A percentile compares a stretch with the other conserved stretches of the same genome.
Evolutionary conservation across 2,329 filamentous ascomycete species (phyloP).

Genomic region (Fusarium compactum): DNA sequence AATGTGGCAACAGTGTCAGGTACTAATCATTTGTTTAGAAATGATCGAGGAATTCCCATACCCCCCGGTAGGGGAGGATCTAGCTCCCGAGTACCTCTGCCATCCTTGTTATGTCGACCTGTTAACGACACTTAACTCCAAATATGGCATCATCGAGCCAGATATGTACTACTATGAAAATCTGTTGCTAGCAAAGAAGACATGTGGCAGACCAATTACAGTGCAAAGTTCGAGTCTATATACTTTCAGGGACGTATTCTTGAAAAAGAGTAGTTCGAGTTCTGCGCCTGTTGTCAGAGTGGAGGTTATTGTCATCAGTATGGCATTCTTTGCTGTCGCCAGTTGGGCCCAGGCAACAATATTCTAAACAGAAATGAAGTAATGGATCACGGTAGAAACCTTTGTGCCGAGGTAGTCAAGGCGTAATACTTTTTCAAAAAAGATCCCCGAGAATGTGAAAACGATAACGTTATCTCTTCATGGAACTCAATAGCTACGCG

Average conservation of each 20-base stretch:
- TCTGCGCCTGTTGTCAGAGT: accelerated
- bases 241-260: not conserved
- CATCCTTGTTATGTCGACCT: not conserved
- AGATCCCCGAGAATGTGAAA: too few species aligned
- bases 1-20: not conserved
- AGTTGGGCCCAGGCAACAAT: accelerated
- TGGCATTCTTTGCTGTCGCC: accelerated
- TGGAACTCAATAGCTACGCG: too few species aligned
- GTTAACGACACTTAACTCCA: not conserved
- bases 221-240: not conserved
- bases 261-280: not conserved
- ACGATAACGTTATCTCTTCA: too few species aligned
- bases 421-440: too few species aligned
- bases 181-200: not conserved
- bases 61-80: not conserved
- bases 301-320: not conserved
- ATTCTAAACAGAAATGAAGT: not conserved
- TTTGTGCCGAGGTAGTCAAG: too few species aligned
- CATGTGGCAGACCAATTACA: not conserved
- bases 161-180: not conserved
- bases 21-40: not conserved
- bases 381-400: too few species aligned
- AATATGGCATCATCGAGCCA: not conserved
- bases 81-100: not conserved
- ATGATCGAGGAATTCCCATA: not conserved